Percentiles rank a stretch among this genome's conserved stretches.
Evolutionary conservation across 306 rosid genomes (phyloP).

Genomic region (Fragaria ananassa): DNA sequence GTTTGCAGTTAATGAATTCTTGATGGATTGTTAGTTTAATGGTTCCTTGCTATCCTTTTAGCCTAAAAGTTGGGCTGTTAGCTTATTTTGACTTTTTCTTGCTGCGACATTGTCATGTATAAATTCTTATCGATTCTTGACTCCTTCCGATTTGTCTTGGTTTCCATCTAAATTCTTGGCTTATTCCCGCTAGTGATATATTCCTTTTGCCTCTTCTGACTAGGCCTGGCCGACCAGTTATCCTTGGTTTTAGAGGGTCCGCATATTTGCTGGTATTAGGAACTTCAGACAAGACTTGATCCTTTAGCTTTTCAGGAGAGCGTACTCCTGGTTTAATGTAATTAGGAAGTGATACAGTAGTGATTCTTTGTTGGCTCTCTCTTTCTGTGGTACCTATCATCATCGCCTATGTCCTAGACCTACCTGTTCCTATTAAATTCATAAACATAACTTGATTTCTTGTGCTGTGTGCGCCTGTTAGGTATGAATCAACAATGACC

Average conservation of each 20-base stretch:
- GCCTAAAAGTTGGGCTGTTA: not conserved
- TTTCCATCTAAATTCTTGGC: not conserved
- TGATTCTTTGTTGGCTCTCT: not conserved
- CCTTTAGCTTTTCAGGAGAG: not conserved
- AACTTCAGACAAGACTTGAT: not conserved
- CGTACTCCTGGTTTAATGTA: not conserved
- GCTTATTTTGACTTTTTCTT: not conserved
- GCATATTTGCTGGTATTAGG: not conserved
- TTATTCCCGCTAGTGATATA: not conserved
- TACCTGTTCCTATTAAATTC: not conserved
- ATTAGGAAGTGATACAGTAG: not conserved
- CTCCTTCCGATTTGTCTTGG: not conserved
- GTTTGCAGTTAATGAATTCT: too few relatives aligned
- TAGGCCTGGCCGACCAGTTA: not conserved
- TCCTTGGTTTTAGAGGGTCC: not conserved
- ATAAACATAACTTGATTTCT: not conserved
- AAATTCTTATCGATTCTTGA: not conserved
- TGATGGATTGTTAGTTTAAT: not conserved
- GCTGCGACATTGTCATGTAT: not conserved
- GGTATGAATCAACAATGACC: not conserved
- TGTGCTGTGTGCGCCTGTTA: not conserved
- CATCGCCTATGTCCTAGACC: not conserved
- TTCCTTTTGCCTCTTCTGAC: not conserved
- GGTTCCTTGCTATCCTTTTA: not conserved
- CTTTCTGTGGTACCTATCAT: not conserved